phyloP scores from a whole-genome alignment of 495 filamentous ascomycete species.

The Penicillium soppii region DNA sequence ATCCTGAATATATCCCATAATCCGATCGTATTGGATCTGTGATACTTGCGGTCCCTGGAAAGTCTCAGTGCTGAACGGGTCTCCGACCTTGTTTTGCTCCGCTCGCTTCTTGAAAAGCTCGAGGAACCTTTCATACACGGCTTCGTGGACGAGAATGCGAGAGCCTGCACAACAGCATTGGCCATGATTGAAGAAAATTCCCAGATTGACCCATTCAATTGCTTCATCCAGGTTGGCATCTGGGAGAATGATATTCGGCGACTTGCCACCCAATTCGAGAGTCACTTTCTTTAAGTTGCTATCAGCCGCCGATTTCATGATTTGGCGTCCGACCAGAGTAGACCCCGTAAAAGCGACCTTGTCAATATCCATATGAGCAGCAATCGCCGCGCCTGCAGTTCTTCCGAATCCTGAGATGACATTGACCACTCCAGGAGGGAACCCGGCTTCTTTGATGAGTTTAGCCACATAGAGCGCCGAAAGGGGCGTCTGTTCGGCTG shows the following conservation, averaged over 20 bases:
- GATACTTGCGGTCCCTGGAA: conserved; percentile 93
- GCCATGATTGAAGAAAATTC: conserved; percentile 91
- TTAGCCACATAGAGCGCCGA: conserved; percentile 2
- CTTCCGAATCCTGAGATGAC: conserved; percentile 81
- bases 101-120: conserved; percentile 74
- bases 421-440: conserved; percentile 88
- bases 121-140: conserved; percentile 69
- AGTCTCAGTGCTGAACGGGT: conserved; percentile 74
- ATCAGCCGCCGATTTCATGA: conserved; percentile 83
- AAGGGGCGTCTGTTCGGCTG: background rate
- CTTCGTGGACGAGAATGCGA: conserved; percentile 75
- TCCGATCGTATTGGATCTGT: conserved; percentile 80
- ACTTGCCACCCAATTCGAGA: conserved; percentile 87
- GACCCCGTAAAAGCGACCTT: conserved; percentile 92
- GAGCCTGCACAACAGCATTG: conserved; percentile 90
- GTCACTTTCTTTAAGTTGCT: conserved; percentile 94
- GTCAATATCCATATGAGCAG: conserved; percentile 88
- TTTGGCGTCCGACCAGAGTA: conserved; percentile 73
- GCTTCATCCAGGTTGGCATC: conserved; percentile 87
- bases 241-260: conserved; percentile 84
- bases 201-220: conserved; percentile 87
- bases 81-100: conserved; percentile 69
- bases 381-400: conserved; percentile 78
- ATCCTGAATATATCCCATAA: conserved; percentile 84
- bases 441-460: conserved; percentile 57